Base-by-base conservation (phyloP, 2,329 filamentous ascomycete genomes). In the Gliomastix tumulicola region DNA sequence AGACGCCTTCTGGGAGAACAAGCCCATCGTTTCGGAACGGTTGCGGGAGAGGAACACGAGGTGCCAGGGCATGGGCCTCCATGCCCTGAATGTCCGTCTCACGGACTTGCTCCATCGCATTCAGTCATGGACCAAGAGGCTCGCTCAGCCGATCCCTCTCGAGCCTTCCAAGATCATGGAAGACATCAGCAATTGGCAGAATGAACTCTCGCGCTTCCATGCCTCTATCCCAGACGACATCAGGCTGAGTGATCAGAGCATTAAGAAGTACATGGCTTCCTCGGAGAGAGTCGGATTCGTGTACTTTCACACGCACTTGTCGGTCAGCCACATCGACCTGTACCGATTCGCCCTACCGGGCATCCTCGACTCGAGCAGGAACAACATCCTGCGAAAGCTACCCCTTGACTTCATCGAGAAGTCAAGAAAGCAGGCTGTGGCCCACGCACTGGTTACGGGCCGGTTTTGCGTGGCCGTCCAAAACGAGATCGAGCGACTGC, bases 261-360 rank as follows among this genome's bases (percentile, higher is more conserved):
- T 61, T 15, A 39, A 44, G 17, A 48, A 45, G 30, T 59, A 56
- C 36, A 50, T 60, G 19, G 44, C 44, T 4, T 50, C 51, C 3
- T 39, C 50, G 4, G 49, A 63, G 30, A 48, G 55, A 17, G 45
- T 50, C 6, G 57, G 55, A 18, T 65, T 59, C 32, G 50, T 62
- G 21, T 59, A 58, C 42, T 49, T 65, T 19, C 59, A 63, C 42
- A 56, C 54, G 2, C 52, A 55, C 34, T 48, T 63, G 15, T 56
- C 55, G 19, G 50, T 54, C 7, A 49, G 56, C 25, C 58, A 65
- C 36, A 53, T 64, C 11, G 60, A 65, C 21, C 44, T 65, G 7
- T 65, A 65, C 39, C 52, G 61, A 10, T 60, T 63, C 38, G 53
- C 57, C 12, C 44, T 65, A 7, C 61, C 61, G 0, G 56, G 56